These are phyloP conservation scores for Coemansia sp. DNA, from an alignment of 192 early-diverging fungal genomes.

Conservation along the genomic window DNA sequence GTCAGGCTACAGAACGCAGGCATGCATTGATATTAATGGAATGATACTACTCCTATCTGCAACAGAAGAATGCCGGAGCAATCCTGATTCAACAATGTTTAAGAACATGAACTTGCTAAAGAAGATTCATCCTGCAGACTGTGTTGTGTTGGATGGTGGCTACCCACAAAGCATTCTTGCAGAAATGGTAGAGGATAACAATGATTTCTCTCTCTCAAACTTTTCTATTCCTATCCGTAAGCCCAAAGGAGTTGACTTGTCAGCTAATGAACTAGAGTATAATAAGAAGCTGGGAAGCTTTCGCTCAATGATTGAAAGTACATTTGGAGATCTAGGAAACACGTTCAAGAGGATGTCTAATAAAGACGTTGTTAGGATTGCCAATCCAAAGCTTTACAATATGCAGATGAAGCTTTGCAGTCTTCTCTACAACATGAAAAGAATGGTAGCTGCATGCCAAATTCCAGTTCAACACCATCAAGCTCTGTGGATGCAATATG, in stretches of 20 bases:
- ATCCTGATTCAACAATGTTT: conserved; percentile 26
- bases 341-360: conserved; percentile 22
- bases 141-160: conserved; percentile 30
- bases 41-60: conserved; percentile 18
- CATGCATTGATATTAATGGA: conserved; percentile 24
- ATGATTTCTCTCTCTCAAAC: neutral
- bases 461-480: conserved; percentile 17
- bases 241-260: conserved; percentile 7
- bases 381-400: conserved; percentile 3
- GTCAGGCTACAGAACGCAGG: conserved; percentile 23
- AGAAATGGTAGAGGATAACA: neutral
- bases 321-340: conserved; percentile 17
- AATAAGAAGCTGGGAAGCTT: conserved; percentile 23
- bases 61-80: conserved; percentile 11
- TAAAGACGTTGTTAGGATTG: conserved; percentile 11
- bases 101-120: conserved; percentile 15
- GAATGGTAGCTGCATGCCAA: conserved; percentile 14
- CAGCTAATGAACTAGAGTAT: conserved; percentile 11
- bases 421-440: conserved; percentile 19
- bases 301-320: conserved; percentile 20
- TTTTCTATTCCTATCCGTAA: conserved; percentile 24
- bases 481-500: conserved; percentile 13
- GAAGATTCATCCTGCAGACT: conserved; percentile 20
- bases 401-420: conserved; percentile 23
- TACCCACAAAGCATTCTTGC: conserved; percentile 12